These are phyloP conservation scores for Leishmania lainsoni DNA, from an alignment of 208 protist species.

Conservation along the genomic window DNA sequence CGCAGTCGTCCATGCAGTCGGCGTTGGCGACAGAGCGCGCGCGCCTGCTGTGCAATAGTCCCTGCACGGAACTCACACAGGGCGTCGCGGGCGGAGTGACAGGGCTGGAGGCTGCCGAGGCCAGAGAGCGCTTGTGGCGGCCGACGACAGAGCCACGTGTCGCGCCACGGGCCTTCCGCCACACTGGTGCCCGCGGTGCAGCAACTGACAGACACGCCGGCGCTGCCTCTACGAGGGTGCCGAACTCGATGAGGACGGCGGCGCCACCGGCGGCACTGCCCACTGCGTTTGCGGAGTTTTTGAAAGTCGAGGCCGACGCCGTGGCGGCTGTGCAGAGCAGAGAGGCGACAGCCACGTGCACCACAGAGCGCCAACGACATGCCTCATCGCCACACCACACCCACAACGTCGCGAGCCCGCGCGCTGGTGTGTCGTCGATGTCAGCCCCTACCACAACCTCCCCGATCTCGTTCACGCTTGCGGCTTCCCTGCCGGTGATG, in stretches of 20 bases:
- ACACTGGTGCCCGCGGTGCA: neutral
- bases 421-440: neutral
- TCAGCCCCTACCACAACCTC: neutral
- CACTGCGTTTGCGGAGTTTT: conserved; percentile 13
- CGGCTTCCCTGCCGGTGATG: neutral
- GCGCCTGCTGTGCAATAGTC: conserved; percentile 5
- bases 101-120: neutral
- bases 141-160: conserved; percentile 2
- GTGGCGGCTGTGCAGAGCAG: conserved; percentile 8
- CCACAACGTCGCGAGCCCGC: neutral
- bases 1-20: neutral
- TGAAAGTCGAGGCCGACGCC: conserved; percentile 14
- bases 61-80: neutral
- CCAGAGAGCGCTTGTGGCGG: conserved; percentile 5
- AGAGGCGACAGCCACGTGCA: neutral
- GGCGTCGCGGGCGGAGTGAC: neutral
- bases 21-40: conserved; percentile 18
- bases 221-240: neutral
- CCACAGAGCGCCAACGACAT: neutral
- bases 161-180: neutral
- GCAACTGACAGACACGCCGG: neutral
- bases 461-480: neutral
- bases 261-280: conserved; percentile 1
- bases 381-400: neutral
- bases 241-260: too few species aligned